phyloP scores from a whole-genome alignment of 768 basidiomycete genomes.

The Pleurotus citrinopileatus region DNA sequence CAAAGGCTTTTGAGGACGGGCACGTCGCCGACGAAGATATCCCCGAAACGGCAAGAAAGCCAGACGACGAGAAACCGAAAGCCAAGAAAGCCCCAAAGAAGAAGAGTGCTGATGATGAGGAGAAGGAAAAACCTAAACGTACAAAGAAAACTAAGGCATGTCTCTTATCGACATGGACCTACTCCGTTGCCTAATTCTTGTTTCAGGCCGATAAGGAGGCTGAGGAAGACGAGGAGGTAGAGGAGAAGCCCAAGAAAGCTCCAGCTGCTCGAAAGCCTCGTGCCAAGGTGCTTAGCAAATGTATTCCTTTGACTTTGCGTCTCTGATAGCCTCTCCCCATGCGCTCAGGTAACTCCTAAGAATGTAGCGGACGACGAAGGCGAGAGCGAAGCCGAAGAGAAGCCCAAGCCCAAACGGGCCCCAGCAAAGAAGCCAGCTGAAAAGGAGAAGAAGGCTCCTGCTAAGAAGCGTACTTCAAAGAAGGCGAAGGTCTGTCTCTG shows the following conservation, averaged over 20 bases:
- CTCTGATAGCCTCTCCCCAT: too few species aligned
- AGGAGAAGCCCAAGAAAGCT: slow-evolving; percentile 27
- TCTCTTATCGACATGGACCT: too few species aligned
- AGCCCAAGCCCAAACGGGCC: slow-evolving; percentile 38
- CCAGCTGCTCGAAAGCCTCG: slow-evolving; percentile 13
- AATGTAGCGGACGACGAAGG: slow-evolving; percentile 31
- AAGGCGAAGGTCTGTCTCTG: slow-evolving; percentile 26
- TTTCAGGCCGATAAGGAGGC: slow-evolving; percentile 18
- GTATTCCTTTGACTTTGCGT: slow-evolving; percentile 11
- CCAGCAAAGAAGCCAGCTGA: slow-evolving; percentile 24
- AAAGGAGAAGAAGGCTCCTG: slow-evolving; percentile 39
- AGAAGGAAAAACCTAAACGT: slow-evolving; percentile 13
- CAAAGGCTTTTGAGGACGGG: slow-evolving; percentile 72
- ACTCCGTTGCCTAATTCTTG: neutral
- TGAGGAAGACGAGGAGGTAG: slow-evolving; percentile 25
- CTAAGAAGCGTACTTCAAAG: slow-evolving; percentile 40
- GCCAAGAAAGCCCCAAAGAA: slow-evolving; percentile 20
- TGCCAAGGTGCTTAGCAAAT: slow-evolving; percentile 21
- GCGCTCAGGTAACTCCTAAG: slow-evolving; percentile 12
- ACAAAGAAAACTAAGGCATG: slow-evolving; percentile 21
- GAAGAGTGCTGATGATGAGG: slow-evolving; percentile 39
- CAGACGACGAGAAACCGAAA: slow-evolving; percentile 28
- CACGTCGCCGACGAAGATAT: slow-evolving; percentile 84
- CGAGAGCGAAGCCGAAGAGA: slow-evolving; percentile 24
- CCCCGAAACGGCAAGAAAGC: slow-evolving; percentile 67